phyloP scores from a whole-genome alignment of 2,329 filamentous ascomycete genomes.

The Phoma sp. region DNA sequence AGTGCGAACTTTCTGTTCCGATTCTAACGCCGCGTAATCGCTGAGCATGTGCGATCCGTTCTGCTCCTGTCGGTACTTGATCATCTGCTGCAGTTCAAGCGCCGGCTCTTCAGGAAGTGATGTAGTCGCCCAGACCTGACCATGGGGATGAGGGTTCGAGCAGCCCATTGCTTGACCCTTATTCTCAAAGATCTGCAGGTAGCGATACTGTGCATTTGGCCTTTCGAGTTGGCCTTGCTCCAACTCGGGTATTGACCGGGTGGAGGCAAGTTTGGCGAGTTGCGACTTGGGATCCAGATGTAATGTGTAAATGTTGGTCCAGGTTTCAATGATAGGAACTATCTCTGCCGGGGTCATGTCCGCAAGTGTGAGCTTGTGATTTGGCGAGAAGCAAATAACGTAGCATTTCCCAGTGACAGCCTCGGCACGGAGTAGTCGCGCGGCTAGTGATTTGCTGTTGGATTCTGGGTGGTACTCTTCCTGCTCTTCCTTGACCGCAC shows the following conservation, averaged over 20 bases:
- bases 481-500: slow-evolving; percentile 93
- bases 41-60: slow-evolving; percentile 76
- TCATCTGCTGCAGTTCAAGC: slow-evolving; percentile 77
- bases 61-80: slow-evolving; percentile 77
- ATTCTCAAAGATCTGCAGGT: slow-evolving; percentile 99
- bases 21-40: slow-evolving; percentile 86
- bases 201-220: slow-evolving; percentile 80
- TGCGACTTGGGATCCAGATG: slow-evolving; percentile 77
- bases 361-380: slow-evolving; percentile 89
- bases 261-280: slow-evolving; percentile 57
- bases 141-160: slow-evolving; percentile 97
- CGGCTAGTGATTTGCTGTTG: slow-evolving; percentile 66
- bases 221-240: slow-evolving; percentile 53
- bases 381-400: slow-evolving; percentile 90
- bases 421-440: slow-evolving; percentile 79
- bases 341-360: slow-evolving; percentile 82
- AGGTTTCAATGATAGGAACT: slow-evolving; percentile 81
- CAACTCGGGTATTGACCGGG: slow-evolving; percentile 56
- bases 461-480: slow-evolving; percentile 70
- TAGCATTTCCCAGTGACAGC: slow-evolving; percentile 95
- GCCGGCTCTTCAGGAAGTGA: slow-evolving; percentile 87
- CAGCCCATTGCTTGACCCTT: slow-evolving; percentile 98
- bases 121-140: slow-evolving; percentile 94
- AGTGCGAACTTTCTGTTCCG: slow-evolving; percentile 80
- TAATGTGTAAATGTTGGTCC: slow-evolving; percentile 86